Percentiles rank a stretch among this genome's conserved stretches.
These are phyloP conservation scores for Penicillium flavigenum DNA, from an alignment of 495 filamentous ascomycete genomes.

Conservation along the genomic window DNA sequence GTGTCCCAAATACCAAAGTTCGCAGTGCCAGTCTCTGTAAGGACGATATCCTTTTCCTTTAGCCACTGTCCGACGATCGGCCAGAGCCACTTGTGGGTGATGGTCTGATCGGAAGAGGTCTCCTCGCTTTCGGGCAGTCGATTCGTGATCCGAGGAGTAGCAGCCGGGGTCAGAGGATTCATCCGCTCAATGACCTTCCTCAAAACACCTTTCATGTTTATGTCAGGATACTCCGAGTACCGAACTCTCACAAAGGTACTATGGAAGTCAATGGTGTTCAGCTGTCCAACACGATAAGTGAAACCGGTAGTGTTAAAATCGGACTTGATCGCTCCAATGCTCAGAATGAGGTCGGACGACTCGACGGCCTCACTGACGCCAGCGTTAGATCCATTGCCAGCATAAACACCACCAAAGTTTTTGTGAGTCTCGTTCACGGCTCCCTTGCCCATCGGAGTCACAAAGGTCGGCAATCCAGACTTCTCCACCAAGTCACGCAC, in stretches of 20 bases:
- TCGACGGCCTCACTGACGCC: slow-evolving; percentile 75
- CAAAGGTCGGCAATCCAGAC: slow-evolving; percentile 77
- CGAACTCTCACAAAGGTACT: slow-evolving; percentile 71
- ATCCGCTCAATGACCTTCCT: slow-evolving; percentile 65
- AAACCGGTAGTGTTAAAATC: slow-evolving; percentile 94
- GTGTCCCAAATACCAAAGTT: slow-evolving; percentile 92
- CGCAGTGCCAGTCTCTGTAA: slow-evolving; percentile 86
- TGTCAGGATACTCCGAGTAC: slow-evolving; percentile 79
- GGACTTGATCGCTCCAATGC: slow-evolving; percentile 78
- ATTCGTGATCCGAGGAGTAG: slow-evolving; percentile 50
- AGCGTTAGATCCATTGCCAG: slow-evolving; percentile 71
- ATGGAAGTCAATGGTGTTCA: slow-evolving; percentile 87
- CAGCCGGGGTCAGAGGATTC: slow-evolving; percentile 53
- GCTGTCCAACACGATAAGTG: slow-evolving; percentile 76
- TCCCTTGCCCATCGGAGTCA: slow-evolving; percentile 90
- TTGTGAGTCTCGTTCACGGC: slow-evolving; percentile 75
- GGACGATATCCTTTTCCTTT: slow-evolving; percentile 70
- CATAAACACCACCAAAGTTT: slow-evolving; percentile 84
- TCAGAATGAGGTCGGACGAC: slow-evolving; percentile 76
- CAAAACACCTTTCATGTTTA: slow-evolving; percentile 85
- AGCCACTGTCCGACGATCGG: slow-evolving; percentile 76
- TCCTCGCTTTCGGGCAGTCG: slow-evolving; percentile 54
- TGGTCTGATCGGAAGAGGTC: slow-evolving; percentile 49
- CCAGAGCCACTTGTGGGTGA: slow-evolving; percentile 89
- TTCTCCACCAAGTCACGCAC: slow-evolving; percentile 74